Percentiles rank a stretch among this genome's conserved stretches.
phyloP scores from a whole-genome alignment of 257 asterid genomes.

The Phtheirospermum japonicum region DNA sequence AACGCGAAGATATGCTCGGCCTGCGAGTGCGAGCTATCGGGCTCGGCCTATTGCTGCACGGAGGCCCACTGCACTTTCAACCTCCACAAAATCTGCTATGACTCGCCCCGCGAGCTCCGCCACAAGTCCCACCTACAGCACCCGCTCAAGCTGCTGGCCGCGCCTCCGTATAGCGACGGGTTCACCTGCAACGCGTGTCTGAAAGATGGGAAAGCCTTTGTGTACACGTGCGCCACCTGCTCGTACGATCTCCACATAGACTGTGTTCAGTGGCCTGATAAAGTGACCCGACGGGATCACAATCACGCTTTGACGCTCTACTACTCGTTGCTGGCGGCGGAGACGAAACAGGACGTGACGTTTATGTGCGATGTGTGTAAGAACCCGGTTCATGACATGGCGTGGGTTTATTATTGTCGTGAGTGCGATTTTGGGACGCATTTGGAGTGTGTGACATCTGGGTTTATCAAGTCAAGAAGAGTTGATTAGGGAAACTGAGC shows the following conservation, averaged over 20 bases:
- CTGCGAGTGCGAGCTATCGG: slow-evolving; percentile 50
- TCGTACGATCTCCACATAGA: slow-evolving; percentile 40
- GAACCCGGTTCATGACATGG: slow-evolving; percentile 51
- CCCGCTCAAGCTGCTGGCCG: slow-evolving; percentile 43
- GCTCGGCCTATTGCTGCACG: slow-evolving; percentile 25
- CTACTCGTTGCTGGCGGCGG: slow-evolving; percentile 46
- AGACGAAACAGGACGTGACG: slow-evolving; percentile 32
- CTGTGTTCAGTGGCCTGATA: slow-evolving; percentile 38
- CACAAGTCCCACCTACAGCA: slow-evolving; percentile 11
- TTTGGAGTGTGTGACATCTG: slow-evolving; percentile 55
- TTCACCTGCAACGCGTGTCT: slow-evolving; percentile 72
- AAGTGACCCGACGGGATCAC: slow-evolving; percentile 46
- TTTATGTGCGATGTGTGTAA: slow-evolving; percentile 56
- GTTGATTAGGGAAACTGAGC: slow-evolving; percentile 19
- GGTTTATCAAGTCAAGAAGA: slow-evolving; percentile 29
- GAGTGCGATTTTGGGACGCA: slow-evolving; percentile 72
- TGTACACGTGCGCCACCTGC: slow-evolving; percentile 52
- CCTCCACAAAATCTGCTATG: slow-evolving; percentile 1
- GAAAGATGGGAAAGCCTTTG: slow-evolving; percentile 51
- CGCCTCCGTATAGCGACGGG: slow-evolving; percentile 54
- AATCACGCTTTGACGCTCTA: slow-evolving; percentile 42
- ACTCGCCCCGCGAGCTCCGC: not conserved
- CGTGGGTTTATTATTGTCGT: slow-evolving; percentile 65
- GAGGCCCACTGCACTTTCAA: not conserved
- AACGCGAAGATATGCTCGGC: slow-evolving; percentile 49